These are phyloP conservation scores for Amphichorda felina DNA, from an alignment of 2,329 filamentous ascomycete genomes.

Conservation along the genomic window DNA sequence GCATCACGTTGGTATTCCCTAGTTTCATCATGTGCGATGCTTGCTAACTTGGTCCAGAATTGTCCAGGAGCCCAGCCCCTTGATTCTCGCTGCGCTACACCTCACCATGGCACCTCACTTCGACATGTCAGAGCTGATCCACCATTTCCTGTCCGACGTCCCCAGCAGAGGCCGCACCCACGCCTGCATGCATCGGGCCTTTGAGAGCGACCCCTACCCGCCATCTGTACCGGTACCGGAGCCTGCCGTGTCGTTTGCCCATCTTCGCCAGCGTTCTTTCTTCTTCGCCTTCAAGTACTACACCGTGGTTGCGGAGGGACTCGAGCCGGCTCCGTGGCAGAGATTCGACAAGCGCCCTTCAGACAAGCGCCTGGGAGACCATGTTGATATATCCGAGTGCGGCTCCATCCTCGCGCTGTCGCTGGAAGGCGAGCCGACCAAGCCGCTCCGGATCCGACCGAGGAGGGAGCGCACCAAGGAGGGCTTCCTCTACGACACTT, in stretches of 20 bases:
- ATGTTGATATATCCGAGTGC: conserved; percentile 48
- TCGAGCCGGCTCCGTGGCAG: conserved; percentile 49
- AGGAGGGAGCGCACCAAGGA: conserved; percentile 34
- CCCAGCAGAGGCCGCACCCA: conserved; percentile 28
- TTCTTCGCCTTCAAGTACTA: conserved; percentile 56
- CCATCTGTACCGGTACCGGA: conserved; percentile 6
- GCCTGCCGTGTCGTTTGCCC: conserved; percentile 3
- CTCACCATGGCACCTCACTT: conserved; percentile 44
- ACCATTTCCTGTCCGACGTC: conserved; percentile 37
- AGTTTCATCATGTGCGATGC: background rate
- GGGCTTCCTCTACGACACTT: conserved; percentile 44
- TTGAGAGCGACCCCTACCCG: conserved; percentile 13
- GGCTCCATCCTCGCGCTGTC: conserved; percentile 47
- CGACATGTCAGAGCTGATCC: conserved; percentile 50
- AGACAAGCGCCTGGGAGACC: conserved; percentile 25
- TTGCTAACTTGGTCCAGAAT: conserved; percentile 26
- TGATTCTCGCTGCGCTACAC: conserved; percentile 47
- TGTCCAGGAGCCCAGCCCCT: conserved; percentile 46
- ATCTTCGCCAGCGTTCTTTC: conserved; percentile 41
- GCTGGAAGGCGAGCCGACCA: conserved; percentile 36
- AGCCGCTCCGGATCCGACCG: conserved; percentile 34
- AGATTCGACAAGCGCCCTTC: conserved; percentile 33
- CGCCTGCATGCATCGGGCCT: conserved; percentile 40
- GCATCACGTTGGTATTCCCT: conserved; percentile 37
- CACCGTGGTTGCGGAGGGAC: conserved; percentile 43